Conservation (phyloP, 1,284 basidiomycete species). For the Moesziomyces globuligerus region DNA sequence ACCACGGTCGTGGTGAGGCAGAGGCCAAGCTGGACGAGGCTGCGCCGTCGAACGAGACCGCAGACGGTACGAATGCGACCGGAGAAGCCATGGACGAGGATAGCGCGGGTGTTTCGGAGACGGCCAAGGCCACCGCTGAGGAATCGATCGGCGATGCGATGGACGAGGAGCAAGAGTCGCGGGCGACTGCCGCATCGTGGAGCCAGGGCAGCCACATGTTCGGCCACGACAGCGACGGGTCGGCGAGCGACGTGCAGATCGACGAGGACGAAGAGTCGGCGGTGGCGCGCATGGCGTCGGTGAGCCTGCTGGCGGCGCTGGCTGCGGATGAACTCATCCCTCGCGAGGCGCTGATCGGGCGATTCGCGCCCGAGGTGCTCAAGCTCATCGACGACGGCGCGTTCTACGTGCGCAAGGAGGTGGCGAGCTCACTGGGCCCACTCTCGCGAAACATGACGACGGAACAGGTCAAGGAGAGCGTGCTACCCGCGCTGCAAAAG, state of each 20-base stretch:
- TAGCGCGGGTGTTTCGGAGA: constrained; percentile 6
- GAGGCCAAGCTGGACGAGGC: constrained; percentile 5
- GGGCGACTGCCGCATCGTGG: constrained; percentile 19
- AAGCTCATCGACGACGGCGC: constrained; percentile 80
- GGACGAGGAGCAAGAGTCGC: constrained; percentile 25
- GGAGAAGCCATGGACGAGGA: constrained; percentile 39
- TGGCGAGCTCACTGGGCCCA: constrained; percentile 86
- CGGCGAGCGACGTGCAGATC: constrained; percentile 33
- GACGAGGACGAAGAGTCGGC: constrained; percentile 75
- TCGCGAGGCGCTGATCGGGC: constrained; percentile 74
- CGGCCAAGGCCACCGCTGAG: neutral
- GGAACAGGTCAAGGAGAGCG: constrained; percentile 73
- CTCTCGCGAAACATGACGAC: constrained; percentile 84
- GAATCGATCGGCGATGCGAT: constrained; percentile 12
- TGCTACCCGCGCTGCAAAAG: constrained; percentile 78
- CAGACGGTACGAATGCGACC: neutral
- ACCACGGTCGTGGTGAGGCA: constrained; percentile 13
- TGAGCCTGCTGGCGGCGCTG: constrained; percentile 90
- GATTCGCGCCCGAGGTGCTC: constrained; percentile 83
- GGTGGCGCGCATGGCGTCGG: constrained; percentile 86
- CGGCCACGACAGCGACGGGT: constrained; percentile 35
- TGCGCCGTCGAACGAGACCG: neutral
- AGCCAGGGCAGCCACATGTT: constrained; percentile 34
- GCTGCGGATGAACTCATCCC: constrained; percentile 69
- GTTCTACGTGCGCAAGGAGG: constrained; percentile 87